A percentile compares a stretch with the other conserved stretches of the same genome.
Conservation (phyloP, 2,329 filamentous ascomycete species). For the Graphium sp. region DNA sequence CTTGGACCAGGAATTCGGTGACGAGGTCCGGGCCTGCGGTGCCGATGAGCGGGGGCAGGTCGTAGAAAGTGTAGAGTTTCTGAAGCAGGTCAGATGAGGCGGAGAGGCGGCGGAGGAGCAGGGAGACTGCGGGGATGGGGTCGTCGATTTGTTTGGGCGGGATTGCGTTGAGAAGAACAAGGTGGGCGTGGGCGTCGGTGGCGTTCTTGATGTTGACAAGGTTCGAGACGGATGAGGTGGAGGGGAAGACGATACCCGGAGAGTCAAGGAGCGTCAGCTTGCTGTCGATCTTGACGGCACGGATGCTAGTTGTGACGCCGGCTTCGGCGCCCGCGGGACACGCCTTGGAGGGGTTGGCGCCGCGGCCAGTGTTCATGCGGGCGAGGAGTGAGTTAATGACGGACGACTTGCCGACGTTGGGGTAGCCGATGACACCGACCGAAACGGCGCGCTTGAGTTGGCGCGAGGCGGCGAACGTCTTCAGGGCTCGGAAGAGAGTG, state of each 20-base stretch:
- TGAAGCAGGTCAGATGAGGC: conserved; percentile 55
- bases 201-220: conserved; percentile 37
- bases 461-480: conserved; percentile 69
- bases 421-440: conserved; percentile 88
- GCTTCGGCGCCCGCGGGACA: conserved; percentile 86
- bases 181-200: conserved; percentile 62
- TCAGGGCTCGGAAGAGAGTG: conserved; percentile 74
- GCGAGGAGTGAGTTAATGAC: conserved; percentile 87
- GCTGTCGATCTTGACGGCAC: conserved; percentile 85
- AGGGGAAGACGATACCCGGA: conserved; percentile 86
- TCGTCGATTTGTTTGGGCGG: conserved; percentile 91
- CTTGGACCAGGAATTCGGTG: conserved; percentile 85
- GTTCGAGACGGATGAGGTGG: conserved; percentile 24
- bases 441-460: conserved; percentile 80
- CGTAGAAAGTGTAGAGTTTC: conserved; percentile 71
- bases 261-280: conserved; percentile 89
- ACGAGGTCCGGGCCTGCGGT: conserved; percentile 56
- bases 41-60: conserved; percentile 61
- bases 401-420: conserved; percentile 91
- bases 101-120: conserved; percentile 70
- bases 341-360: conserved; percentile 36
- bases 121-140: conserved; percentile 68
- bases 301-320: conserved; percentile 76
- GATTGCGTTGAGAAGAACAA: conserved; percentile 79
- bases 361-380: conserved; percentile 50